Evolutionary conservation across 306 rosid species (phyloP).

Genomic region (Amphicarpaea edgeworthii): DNA sequence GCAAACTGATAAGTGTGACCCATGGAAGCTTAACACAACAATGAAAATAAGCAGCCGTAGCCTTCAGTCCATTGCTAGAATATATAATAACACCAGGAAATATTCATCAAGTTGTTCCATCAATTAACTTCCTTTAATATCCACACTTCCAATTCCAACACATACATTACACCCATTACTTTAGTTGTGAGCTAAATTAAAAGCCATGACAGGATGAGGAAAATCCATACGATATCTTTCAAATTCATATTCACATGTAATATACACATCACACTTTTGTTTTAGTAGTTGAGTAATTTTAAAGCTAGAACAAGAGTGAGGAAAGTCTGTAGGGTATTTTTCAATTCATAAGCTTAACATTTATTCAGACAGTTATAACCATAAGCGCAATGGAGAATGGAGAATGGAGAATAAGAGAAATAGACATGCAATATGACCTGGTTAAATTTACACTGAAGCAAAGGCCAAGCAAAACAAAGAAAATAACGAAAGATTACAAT

Average conservation of each 20-base stretch:
- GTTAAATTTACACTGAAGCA: slow-evolving; percentile 2
- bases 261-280: background rate
- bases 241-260: background rate
- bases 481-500: background rate
- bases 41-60: background rate
- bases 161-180: background rate
- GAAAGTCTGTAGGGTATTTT: background rate
- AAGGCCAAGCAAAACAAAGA: background rate
- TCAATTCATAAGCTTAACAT: background rate
- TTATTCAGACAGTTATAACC: background rate
- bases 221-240: background rate
- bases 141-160: slow-evolving; percentile 7
- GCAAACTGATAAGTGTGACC: slow-evolving; percentile 35
- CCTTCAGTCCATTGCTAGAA: slow-evolving; percentile 27
- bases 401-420: background rate
- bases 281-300: background rate
- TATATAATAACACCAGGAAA: slow-evolving; percentile 18
- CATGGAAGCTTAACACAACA: slow-evolving; percentile 16
- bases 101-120: slow-evolving; percentile 17
- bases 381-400: background rate
- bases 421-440: background rate
- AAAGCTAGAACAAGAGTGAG: background rate
- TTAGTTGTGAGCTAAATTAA: background rate
- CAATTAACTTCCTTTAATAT: slow-evolving; percentile 9
- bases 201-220: background rate